phyloP scores from a whole-genome alignment of 148 eudicot species.

The Dysphania ambrosioides region DNA sequence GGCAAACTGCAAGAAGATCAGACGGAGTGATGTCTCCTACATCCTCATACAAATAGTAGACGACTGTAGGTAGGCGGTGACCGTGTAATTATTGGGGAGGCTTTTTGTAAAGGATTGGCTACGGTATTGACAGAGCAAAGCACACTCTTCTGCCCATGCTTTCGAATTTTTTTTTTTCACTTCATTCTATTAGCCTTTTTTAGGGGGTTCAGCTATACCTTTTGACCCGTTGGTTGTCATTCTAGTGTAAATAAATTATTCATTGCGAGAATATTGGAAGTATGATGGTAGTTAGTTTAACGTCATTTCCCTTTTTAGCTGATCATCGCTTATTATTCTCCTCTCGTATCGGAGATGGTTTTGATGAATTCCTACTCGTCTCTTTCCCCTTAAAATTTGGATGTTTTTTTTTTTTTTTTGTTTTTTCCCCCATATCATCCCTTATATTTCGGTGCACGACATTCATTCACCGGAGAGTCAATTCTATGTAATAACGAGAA shows the following conservation, averaged over 20 bases:
- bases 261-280: slow-evolving; percentile 18
- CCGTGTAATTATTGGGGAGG: slow-evolving; percentile 25
- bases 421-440: not conserved
- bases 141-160: slow-evolving; percentile 18
- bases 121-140: slow-evolving; percentile 8
- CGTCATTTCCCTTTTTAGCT: slow-evolving; percentile 3
- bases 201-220: slow-evolving; percentile 17
- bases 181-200: slow-evolving; percentile 17
- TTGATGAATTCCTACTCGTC: not conserved
- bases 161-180: slow-evolving; percentile 16
- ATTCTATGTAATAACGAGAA: too few relatives aligned
- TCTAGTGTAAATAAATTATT: slow-evolving; percentile 28
- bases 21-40: slow-evolving; percentile 59
- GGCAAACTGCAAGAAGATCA: slow-evolving; percentile 65
- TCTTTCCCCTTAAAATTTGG: not conserved
- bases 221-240: slow-evolving; percentile 18
- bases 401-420: not conserved
- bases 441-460: too few relatives aligned
- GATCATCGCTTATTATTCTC: slow-evolving; percentile 24
- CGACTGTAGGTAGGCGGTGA: slow-evolving; percentile 25
- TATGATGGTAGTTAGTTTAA: slow-evolving; percentile 16
- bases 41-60: slow-evolving; percentile 41
- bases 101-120: slow-evolving; percentile 14
- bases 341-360: not conserved
- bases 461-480: too few relatives aligned